A percentile compares a stretch with the other conserved stretches of the same genome.
phyloP scores from a whole-genome alignment of 23 red algal species.

The Chondrus crispus region DNA sequence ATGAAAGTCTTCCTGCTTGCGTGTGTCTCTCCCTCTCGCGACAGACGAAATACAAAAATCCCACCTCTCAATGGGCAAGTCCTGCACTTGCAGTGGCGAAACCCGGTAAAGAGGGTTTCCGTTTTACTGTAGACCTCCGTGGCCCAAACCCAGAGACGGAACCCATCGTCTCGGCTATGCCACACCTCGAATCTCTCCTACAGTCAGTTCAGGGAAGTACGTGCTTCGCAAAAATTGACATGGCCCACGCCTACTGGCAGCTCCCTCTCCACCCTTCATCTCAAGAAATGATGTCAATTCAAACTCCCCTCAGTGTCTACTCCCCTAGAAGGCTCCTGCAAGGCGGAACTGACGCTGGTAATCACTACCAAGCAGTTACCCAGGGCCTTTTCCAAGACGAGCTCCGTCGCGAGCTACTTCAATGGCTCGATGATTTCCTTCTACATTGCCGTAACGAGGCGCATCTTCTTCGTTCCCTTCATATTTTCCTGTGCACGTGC shows the following conservation, averaged over 20 bases:
- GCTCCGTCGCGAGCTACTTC: background rate
- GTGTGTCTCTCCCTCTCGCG: too few relatives aligned
- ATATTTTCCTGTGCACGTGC: background rate
- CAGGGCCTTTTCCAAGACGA: background rate
- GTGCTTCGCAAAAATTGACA: slow-evolving; percentile 6
- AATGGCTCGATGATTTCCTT: slow-evolving; percentile 18
- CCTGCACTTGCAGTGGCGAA: slow-evolving; percentile 8
- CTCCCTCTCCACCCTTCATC: background rate
- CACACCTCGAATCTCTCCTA: background rate
- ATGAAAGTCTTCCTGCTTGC: too few relatives aligned
- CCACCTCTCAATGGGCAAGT: background rate
- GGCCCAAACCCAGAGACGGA: background rate
- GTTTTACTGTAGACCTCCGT: slow-evolving; percentile 32
- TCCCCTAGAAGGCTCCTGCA: background rate
- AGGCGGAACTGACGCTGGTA: background rate
- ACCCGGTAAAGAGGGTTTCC: background rate
- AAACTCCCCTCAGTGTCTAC: background rate
- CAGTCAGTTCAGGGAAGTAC: background rate
- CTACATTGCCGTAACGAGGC: background rate
- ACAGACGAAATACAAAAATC: background rate
- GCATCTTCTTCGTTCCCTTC: background rate
- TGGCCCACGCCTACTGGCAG: slow-evolving; percentile 16
- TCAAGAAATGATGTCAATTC: background rate
- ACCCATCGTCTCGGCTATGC: slow-evolving; percentile 9
- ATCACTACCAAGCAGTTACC: slow-evolving; percentile 3